Percentiles rank a stretch among this genome's conserved stretches.
Evolutionary conservation across 257 asterid species (phyloP).

Genomic region (Echites panduratus): DNA sequence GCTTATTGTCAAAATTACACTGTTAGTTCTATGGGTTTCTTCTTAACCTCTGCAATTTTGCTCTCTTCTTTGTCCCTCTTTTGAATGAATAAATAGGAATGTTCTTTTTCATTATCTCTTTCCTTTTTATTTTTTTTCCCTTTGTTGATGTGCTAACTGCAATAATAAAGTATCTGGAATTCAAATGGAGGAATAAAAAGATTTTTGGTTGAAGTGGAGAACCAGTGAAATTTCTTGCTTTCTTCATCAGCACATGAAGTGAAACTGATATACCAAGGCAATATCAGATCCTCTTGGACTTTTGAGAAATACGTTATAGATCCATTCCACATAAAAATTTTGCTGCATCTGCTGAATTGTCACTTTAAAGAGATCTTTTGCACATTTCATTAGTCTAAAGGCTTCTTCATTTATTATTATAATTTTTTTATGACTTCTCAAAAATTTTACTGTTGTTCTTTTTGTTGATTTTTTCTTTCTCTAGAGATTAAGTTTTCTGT

Average conservation of each 20-base stretch:
- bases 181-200: conserved; percentile 1
- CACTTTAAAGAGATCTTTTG: background rate
- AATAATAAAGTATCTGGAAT: background rate
- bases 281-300: background rate
- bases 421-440: background rate
- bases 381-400: background rate
- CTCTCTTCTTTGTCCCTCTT: conserved; percentile 5
- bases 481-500: background rate
- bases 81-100: background rate
- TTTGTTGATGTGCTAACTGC: background rate
- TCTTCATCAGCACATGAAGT: background rate
- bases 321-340: background rate
- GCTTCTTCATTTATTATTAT: background rate
- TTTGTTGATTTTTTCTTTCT: background rate
- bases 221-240: background rate
- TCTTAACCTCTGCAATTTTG: background rate
- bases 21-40: background rate
- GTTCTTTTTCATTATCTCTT: background rate
- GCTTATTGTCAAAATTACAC: background rate
- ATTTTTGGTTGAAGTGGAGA: conserved; percentile 5
- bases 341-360: background rate
- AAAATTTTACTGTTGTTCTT: background rate
- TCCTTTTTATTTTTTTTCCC: no score
- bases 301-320: background rate
- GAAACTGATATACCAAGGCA: background rate